Conservation (phyloP, 441 rosid genomes). For the Cnidoscolus chayamansa region DNA sequence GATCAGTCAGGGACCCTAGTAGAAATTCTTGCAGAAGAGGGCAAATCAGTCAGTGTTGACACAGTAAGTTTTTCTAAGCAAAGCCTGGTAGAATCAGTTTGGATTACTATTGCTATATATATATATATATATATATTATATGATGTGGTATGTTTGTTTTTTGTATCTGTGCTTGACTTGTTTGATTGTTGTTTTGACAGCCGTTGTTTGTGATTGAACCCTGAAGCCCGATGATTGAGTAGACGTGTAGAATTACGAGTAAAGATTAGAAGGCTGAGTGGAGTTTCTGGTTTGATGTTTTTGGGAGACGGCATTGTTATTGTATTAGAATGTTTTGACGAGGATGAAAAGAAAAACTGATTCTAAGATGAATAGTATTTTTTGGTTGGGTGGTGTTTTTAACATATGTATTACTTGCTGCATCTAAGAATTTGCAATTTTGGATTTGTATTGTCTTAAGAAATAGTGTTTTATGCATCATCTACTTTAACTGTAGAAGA, state of each 20-base stretch:
- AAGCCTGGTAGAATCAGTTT: not conserved
- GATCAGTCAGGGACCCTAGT: slow-evolving; percentile 74
- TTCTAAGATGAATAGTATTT: not conserved
- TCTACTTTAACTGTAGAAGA: too few species aligned
- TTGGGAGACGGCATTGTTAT: slow-evolving; percentile 25
- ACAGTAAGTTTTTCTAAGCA: slow-evolving; percentile 37
- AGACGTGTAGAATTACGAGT: not conserved
- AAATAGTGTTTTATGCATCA: too few species aligned
- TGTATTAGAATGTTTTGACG: slow-evolving; percentile 14
- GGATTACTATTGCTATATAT: not conserved
- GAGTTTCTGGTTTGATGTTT: slow-evolving; percentile 10
- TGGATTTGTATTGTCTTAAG: slow-evolving; percentile 12
- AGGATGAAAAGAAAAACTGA: not conserved
- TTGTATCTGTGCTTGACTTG: not conserved
- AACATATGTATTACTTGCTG: not conserved
- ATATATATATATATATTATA: too few species aligned
- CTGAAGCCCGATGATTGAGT: not conserved
- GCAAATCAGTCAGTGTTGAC: slow-evolving; percentile 66
- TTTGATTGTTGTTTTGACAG: slow-evolving; percentile 31
- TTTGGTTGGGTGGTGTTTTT: not conserved
- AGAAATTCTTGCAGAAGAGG: slow-evolving; percentile 63
- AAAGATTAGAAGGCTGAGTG: slow-evolving; percentile 16
- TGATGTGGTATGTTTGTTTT: too few species aligned
- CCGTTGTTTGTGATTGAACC: slow-evolving; percentile 72
- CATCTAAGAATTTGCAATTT: not conserved